Evolutionary conservation across 148 eudicot genomes (phyloP), one percentile per base, ranked within the genome.

Genomic region (Spergularia marina): DNA sequence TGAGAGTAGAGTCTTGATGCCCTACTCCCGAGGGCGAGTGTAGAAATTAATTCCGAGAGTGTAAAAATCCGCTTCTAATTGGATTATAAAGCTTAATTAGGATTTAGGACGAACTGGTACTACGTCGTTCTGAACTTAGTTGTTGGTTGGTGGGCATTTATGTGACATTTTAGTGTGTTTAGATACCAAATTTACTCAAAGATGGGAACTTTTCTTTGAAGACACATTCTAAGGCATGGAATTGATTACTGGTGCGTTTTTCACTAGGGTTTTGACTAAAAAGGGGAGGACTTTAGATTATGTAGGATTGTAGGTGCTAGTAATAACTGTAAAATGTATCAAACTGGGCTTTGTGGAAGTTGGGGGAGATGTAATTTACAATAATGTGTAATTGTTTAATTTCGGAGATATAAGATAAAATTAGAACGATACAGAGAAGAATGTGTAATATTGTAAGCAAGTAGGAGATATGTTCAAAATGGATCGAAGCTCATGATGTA

Each of bases 141-240:
- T 11, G 62, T 60, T 21, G 59, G 80, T 72, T 49, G 80, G 83
- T 71, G 75, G 34, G 21, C 39, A 63, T 79, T 44, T 59, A 59
- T 10, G 58, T 79, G 70, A 14, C 15, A 54, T 60, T 58, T 49
- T 30, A 54, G 68, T 72, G 47, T 52, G 47, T 10, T 15, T 36
- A 36, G 3, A 17, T 16, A 17, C n/a, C 39, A 54, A 55, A 21
- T 78, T 65, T 49, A 52, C 30, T 17, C 62, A 44, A 68, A 74
- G 71, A 0, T 60, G 36, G 12, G 17, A 40, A 16, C 13, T 40
- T 54, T n/a, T 34, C 39, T 8, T 61, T 44, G 47, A 16, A 80
- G 70, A 65, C 16, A 34, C 10, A 65, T 41, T 34, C 7, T 64
- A 16, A 23, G 67, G 52, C 55, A 47, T 71, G 75, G 18, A 71